These are phyloP conservation scores for Trametes versicolor DNA, from an alignment of 1,284 basidiomycete genomes.

Conservation along the genomic window DNA sequence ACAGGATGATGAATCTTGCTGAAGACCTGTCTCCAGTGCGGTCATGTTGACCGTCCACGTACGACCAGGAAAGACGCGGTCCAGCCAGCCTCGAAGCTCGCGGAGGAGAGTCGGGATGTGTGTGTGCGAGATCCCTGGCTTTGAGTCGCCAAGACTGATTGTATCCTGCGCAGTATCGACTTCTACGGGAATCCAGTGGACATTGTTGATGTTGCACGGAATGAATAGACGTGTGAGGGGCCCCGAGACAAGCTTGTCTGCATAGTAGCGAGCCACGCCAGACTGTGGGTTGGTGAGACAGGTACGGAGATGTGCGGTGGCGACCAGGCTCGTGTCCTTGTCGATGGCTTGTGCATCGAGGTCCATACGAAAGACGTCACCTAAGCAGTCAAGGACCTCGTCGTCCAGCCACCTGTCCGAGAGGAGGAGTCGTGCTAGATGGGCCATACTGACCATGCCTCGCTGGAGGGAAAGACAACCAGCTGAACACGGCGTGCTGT, in stretches of 20 bases:
- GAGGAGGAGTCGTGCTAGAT: conserved; percentile 7
- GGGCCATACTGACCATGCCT: not conserved
- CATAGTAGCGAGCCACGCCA: not conserved
- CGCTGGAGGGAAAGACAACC: not conserved
- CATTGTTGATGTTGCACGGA: conserved; percentile 10
- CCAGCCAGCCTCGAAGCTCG: not conserved
- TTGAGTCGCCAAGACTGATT: conserved; percentile 5
- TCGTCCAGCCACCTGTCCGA: conserved; percentile 13
- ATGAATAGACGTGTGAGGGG: not conserved
- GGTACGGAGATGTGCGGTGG: conserved; percentile 5
- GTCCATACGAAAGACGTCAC: conserved; percentile 6
- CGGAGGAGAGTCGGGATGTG: conserved; percentile 1
- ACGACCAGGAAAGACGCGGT: not conserved
- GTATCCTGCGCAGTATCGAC: not conserved
- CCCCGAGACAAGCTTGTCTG: not conserved
- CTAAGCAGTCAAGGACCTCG: conserved; percentile 10
- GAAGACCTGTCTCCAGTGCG: conserved; percentile 1
- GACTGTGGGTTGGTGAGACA: not conserved
- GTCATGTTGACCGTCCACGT: not conserved
- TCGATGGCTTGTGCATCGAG: no score
- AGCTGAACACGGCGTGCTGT: not conserved
- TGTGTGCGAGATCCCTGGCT: not conserved
- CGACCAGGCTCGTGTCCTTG: not conserved
- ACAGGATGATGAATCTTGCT: conserved; percentile 10
- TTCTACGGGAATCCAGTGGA: conserved; percentile 15